Evolutionary conservation across 352 stramenopile genomes (phyloP).

Genomic region (Phytopythium oedochilum): DNA sequence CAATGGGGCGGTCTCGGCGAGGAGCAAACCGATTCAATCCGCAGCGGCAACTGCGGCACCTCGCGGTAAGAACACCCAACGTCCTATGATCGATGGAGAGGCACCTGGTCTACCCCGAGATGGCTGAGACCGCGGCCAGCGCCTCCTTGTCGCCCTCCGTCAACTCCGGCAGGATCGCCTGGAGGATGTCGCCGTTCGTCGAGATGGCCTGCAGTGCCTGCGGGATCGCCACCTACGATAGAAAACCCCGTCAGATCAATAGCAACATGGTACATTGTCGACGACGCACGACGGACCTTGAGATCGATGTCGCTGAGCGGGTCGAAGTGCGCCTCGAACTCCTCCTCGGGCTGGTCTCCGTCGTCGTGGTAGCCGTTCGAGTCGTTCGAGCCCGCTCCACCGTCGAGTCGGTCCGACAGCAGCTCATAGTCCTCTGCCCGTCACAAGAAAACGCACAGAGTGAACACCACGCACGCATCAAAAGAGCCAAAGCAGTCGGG

Average conservation of each 20-base stretch:
- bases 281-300: slow-evolving; percentile 33
- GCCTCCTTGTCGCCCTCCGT: slow-evolving; percentile 64
- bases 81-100: neutral
- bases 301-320: slow-evolving; percentile 74
- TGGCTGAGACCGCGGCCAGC: slow-evolving; percentile 37
- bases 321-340: slow-evolving; percentile 80
- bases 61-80: neutral
- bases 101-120: slow-evolving; percentile 27
- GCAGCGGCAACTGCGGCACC: neutral
- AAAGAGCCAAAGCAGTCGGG: neutral
- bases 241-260: neutral
- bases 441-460: neutral
- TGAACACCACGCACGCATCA: neutral
- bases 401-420: slow-evolving; percentile 54
- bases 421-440: slow-evolving; percentile 60
- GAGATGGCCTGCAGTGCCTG: slow-evolving; percentile 52
- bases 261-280: too few relatives aligned
- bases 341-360: slow-evolving; percentile 58
- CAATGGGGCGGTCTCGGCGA: neutral
- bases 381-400: slow-evolving; percentile 22
- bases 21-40: neutral
- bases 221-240: slow-evolving; percentile 44
- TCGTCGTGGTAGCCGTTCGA: slow-evolving; percentile 20
- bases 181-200: slow-evolving; percentile 39
- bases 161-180: slow-evolving; percentile 64